Evolutionary conservation across 306 rosid species (phyloP).

Genomic region (Rosa persica): DNA sequence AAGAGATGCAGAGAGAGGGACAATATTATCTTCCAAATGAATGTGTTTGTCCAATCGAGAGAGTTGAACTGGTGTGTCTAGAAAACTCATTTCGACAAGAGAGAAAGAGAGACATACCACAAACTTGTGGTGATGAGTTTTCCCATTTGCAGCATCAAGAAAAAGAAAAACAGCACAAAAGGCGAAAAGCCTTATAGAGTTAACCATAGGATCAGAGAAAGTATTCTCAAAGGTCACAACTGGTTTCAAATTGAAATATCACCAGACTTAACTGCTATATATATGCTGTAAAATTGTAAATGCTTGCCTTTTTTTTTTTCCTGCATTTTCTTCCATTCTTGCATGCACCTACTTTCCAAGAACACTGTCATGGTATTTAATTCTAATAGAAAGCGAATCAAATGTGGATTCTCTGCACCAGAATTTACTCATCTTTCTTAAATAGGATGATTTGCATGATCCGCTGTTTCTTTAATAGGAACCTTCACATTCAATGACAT

Average conservation of each 20-base stretch:
- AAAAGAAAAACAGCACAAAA: not conserved
- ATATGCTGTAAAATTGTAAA: not conserved
- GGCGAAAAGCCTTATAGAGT: not conserved
- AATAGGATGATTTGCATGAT: not conserved
- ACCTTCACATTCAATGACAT: not conserved
- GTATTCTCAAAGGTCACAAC: not conserved
- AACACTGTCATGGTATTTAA: not conserved
- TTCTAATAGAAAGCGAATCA: not conserved
- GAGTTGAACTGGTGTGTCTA: not conserved
- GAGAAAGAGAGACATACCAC: conserved; percentile 10
- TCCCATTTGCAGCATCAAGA: conserved; percentile 6
- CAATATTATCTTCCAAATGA: not conserved
- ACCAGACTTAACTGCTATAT: not conserved
- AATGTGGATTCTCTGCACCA: not conserved
- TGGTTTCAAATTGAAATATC: not conserved
- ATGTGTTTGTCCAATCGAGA: not conserved
- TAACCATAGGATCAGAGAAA: not conserved
- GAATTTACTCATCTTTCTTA: not conserved
- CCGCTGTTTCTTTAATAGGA: not conserved
- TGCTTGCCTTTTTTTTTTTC: not conserved
- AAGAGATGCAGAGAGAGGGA: not conserved
- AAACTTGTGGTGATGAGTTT: conserved; percentile 6
- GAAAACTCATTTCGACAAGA: not conserved
- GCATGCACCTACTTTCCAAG: not conserved
- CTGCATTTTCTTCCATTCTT: not conserved